Base-by-base conservation (phyloP, 371 early-diverging fungal species). In the Syncephalastrum monosporum region DNA sequence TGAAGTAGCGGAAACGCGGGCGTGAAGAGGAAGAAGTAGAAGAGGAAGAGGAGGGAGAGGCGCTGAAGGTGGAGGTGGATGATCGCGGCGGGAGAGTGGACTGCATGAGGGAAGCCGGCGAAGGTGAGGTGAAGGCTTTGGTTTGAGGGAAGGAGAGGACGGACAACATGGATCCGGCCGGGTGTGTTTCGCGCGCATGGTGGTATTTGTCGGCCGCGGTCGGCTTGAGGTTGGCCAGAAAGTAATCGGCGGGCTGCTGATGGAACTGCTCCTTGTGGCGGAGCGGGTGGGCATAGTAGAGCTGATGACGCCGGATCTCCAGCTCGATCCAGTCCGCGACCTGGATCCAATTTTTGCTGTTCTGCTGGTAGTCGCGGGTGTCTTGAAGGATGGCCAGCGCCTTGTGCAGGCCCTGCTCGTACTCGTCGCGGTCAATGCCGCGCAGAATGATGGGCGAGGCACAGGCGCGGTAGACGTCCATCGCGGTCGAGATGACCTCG, bases 1-100 rank as follows among this genome's bases (percentile, higher is more conserved):
- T 79, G 51, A 79, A 79, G 44, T 79, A 79, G 13, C 80, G 64
- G 60, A 79, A 79, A 14, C 75, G 67, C 46, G 79, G 61, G 42
- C 50, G 69, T 48, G 69, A 75, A 27, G 63, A 75, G 38, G 63
- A 63, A 15, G 53, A 47, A 15, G 55, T n/a, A 5, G 53, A 15
- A 15, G 51, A 55, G 1, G 53, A 17, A 24, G 49, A 60, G 23
- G 41, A n/a, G 24, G 55, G 48, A 51, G 21, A 51, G 12, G 27
- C 16, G 25, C 33, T 23, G 19, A 45, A 45, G 43, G 45, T 52
- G 23, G 60, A 15, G 10, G 47, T 16, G 1, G 59, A n/a, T 24
- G 50, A 33, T 0, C 38, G 7, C 8, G 38, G 38, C 10, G 38
- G 38, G 12, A 33, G 38, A 16, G 15, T 19, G 46, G 24, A 21